Percentiles rank a stretch among this genome's conserved stretches.
These are phyloP conservation scores for Sporothrix euskadiensis DNA, from an alignment of 2,329 filamentous ascomycete species.

Conservation along the genomic window DNA sequence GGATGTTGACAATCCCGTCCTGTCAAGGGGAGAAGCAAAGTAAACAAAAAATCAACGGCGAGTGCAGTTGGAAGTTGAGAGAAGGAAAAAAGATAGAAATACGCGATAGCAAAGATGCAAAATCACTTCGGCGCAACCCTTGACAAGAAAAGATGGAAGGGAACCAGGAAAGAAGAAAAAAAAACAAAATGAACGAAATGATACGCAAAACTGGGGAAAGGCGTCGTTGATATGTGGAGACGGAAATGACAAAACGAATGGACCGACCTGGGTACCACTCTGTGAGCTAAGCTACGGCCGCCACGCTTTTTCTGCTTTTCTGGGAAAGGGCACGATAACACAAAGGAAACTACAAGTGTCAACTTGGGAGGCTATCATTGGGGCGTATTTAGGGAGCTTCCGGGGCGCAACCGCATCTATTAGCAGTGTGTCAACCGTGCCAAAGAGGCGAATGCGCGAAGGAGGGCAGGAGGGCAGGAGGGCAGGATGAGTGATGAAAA, in stretches of 20 bases:
- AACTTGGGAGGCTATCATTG: background rate
- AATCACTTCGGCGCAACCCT: background rate
- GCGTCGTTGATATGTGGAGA: conserved; percentile 18
- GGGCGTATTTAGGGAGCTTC: background rate
- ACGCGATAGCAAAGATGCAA: background rate
- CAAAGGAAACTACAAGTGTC: background rate
- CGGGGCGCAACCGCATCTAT: background rate
- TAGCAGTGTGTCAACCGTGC: background rate
- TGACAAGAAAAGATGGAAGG: background rate
- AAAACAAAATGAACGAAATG: background rate
- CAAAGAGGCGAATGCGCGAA: conserved; percentile 12
- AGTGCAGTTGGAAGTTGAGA: background rate
- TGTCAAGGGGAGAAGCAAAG: background rate
- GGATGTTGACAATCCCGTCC: background rate
- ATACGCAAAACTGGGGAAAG: background rate
- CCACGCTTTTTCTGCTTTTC: background rate
- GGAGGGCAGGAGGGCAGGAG: background rate
- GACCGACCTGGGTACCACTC: background rate
- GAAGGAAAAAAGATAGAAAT: background rate
- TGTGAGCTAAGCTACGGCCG: background rate
- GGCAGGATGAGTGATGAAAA: background rate
- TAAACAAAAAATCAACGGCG: background rate
- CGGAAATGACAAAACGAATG: conserved; percentile 9
- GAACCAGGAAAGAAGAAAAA: background rate
- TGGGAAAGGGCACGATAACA: conserved; percentile 15